Evolutionary conservation across 108 stramenopile genomes (phyloP).

Genomic region (Asterionellopsis glacialis): DNA sequence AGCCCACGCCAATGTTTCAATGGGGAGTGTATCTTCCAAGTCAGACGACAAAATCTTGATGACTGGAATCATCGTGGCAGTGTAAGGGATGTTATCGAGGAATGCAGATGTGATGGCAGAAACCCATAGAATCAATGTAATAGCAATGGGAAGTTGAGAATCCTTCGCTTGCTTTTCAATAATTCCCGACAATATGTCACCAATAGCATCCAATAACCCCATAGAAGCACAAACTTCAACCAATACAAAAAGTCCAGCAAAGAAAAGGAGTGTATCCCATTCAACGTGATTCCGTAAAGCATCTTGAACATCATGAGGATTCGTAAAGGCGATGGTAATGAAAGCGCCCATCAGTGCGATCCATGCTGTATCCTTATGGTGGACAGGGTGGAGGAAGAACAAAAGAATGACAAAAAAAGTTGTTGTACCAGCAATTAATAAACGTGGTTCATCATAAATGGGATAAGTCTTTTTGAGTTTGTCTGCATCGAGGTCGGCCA

Average conservation of each 20-base stretch:
- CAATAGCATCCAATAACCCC: conserved; percentile 48
- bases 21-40: conserved; percentile 35
- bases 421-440: conserved; percentile 39
- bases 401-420: conserved; percentile 49
- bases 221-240: conserved; percentile 66
- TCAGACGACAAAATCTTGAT: conserved; percentile 39
- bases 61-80: conserved; percentile 68
- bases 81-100: conserved; percentile 62
- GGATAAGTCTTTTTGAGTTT: conserved; percentile 45
- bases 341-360: conserved; percentile 58
- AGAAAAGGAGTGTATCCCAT: conserved; percentile 65
- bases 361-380: conserved; percentile 73
- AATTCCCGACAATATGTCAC: conserved; percentile 31
- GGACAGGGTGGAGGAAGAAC: conserved; percentile 66
- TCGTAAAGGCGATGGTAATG: conserved; percentile 50
- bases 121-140: conserved; percentile 57
- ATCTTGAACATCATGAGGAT: conserved; percentile 65
- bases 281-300: conserved; percentile 60
- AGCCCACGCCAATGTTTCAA: conserved; percentile 61
- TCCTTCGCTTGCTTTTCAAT: conserved; percentile 41
- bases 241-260: conserved; percentile 60
- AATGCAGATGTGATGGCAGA: conserved; percentile 56
- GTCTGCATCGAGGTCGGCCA: conserved; percentile 36
- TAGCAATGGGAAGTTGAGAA: conserved; percentile 41
- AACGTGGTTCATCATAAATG: conserved; percentile 43